Evolutionary conservation across 176 grass and related monocot species (phyloP).

Genomic region (Paspalum notatum): DNA sequence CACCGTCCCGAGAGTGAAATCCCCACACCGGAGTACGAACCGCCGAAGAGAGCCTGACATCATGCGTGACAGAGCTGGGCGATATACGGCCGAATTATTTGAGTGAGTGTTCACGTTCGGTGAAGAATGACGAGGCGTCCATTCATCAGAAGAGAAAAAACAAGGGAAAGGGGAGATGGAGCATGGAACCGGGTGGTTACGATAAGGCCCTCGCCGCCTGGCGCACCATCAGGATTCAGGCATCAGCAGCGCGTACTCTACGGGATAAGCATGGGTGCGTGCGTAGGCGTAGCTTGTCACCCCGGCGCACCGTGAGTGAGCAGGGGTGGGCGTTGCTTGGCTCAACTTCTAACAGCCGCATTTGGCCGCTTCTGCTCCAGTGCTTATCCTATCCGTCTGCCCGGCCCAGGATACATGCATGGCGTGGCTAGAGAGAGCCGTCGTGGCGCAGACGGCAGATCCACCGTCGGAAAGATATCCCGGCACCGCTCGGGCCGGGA

Average conservation of each 20-base stretch:
- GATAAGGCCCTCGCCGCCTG: not conserved
- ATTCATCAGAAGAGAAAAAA: not conserved
- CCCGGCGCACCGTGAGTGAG: not conserved
- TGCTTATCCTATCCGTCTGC: not conserved
- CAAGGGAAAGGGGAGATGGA: not conserved
- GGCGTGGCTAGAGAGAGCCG: not conserved
- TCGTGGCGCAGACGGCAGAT: not conserved
- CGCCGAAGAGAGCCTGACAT: not conserved
- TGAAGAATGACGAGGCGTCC: slow-evolving; percentile 13
- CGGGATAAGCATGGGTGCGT: slow-evolving; percentile 5
- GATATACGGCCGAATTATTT: not conserved
- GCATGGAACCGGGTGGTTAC: slow-evolving; percentile 18
- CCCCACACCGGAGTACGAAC: not conserved
- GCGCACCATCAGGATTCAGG: not conserved
- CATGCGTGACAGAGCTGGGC: not conserved
- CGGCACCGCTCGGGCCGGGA: no score
- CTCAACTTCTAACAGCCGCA: not conserved
- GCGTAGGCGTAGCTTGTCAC: not conserved
- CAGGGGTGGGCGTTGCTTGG: not conserved
- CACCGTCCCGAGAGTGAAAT: not conserved
- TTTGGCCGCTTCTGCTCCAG: slow-evolving; percentile 15
- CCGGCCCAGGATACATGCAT: not conserved
- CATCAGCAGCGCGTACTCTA: not conserved
- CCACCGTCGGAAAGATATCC: no score
- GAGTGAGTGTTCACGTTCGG: not conserved